phyloP scores from a whole-genome alignment of 2,329 filamentous ascomycete genomes.

The Cyphellophora europaea region DNA sequence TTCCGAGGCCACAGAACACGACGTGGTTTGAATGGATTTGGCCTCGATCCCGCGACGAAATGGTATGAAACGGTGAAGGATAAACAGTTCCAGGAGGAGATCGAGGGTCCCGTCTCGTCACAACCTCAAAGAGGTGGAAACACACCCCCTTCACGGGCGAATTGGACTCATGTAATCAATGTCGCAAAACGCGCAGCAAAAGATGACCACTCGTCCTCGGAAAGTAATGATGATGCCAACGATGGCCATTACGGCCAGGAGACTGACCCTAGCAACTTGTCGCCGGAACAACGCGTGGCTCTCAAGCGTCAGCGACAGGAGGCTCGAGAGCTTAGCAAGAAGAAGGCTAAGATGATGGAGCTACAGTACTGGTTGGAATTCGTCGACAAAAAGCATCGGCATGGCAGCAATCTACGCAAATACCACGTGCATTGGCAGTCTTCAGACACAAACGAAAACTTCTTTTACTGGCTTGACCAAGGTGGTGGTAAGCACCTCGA shows the following conservation, averaged over 20 bases:
- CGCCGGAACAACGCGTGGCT: slow-evolving; percentile 22
- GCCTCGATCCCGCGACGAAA: slow-evolving; percentile 58
- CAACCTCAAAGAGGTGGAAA: background rate
- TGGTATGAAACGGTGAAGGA: slow-evolving; percentile 57
- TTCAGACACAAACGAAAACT: slow-evolving; percentile 69
- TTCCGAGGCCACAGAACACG: slow-evolving; percentile 70
- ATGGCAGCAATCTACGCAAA: slow-evolving; percentile 69
- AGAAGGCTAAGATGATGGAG: slow-evolving; percentile 70
- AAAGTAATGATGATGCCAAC: slow-evolving; percentile 20
- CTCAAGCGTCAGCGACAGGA: slow-evolving; percentile 32
- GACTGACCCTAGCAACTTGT: slow-evolving; percentile 18
- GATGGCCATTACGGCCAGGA: slow-evolving; percentile 32
- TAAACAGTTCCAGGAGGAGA: slow-evolving; percentile 43
- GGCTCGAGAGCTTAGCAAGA: slow-evolving; percentile 48
- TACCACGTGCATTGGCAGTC: slow-evolving; percentile 83
- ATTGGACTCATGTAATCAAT: slow-evolving; percentile 66
- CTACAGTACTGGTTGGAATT: slow-evolving; percentile 79
- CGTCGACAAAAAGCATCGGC: slow-evolving; percentile 78
- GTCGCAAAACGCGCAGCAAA: slow-evolving; percentile 64
- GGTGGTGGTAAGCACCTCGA: slow-evolving; percentile 66
- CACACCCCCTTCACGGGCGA: slow-evolving; percentile 43
- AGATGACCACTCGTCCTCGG: slow-evolving; percentile 42
- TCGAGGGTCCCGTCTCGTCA: background rate
- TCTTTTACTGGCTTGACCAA: slow-evolving; percentile 87
- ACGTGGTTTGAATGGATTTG: slow-evolving; percentile 59